These are phyloP conservation scores for Inga leiocalycina DNA, from an alignment of 306 rosid genomes.

Conservation along the genomic window DNA sequence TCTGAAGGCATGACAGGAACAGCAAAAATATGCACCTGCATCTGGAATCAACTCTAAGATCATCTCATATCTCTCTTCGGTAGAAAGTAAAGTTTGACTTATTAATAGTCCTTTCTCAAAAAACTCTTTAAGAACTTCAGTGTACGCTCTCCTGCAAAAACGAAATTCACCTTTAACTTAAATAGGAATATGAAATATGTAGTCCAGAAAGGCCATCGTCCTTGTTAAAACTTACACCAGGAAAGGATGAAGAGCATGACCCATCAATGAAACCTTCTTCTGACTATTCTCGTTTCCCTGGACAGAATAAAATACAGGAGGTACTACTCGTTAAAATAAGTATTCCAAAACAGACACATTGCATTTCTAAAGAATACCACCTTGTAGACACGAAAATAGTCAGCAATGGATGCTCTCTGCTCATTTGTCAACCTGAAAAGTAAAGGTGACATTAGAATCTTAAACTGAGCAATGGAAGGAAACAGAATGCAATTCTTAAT, in stretches of 20 bases:
- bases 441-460: conserved; percentile 24
- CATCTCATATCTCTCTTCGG: conserved; percentile 1
- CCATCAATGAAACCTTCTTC: conserved; percentile 73
- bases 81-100: conserved; percentile 44
- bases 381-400: conserved; percentile 85
- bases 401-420: conserved; percentile 83
- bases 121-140: conserved; percentile 66
- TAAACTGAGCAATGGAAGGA: conserved; percentile 10
- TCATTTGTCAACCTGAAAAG: conserved; percentile 77
- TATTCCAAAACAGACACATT: conserved; percentile 21
- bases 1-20: not conserved
- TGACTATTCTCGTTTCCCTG: conserved; percentile 92
- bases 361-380: conserved; percentile 36
- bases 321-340: conserved; percentile 10
- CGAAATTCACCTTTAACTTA: conserved; percentile 37
- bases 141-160: conserved; percentile 73
- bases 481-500: conserved; percentile 5
- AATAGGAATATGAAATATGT: conserved; percentile 38
- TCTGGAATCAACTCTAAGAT: conserved; percentile 72
- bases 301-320: conserved; percentile 33
- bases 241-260: conserved; percentile 75
- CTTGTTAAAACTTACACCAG: conserved; percentile 62
- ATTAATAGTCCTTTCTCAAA: conserved; percentile 73
- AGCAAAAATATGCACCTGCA: conserved; percentile 43
- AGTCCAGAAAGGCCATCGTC: conserved; percentile 29